Evolutionary conservation across 129 eudicot species (phyloP).

Genomic region (Oenanthe sinensis): DNA sequence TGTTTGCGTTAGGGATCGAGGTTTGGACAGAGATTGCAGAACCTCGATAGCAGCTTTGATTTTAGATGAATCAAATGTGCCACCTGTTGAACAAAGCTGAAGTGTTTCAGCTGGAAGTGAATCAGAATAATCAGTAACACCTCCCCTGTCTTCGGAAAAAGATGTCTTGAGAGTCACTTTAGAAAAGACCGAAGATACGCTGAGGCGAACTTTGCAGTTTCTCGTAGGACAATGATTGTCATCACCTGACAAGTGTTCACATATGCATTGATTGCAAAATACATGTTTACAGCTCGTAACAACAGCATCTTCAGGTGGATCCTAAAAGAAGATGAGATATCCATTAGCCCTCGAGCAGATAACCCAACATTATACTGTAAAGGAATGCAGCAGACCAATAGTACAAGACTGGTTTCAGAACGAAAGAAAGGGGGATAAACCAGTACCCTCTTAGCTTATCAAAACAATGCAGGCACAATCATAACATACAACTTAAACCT

Average conservation of each 20-base stretch:
- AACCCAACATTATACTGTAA: not conserved
- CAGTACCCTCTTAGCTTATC: not conserved
- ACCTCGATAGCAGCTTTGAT: constrained; percentile 73
- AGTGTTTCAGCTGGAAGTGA: constrained; percentile 22
- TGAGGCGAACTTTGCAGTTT: constrained; percentile 61
- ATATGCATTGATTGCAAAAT: constrained; percentile 89
- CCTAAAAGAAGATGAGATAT: constrained; percentile 35
- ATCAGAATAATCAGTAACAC: constrained; percentile 19
- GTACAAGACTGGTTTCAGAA: not conserved
- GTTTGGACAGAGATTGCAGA: constrained; percentile 48
- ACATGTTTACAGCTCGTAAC: constrained; percentile 88
- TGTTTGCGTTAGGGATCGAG: constrained; percentile 6
- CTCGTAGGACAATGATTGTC: constrained; percentile 70
- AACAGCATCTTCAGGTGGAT: constrained; percentile 98
- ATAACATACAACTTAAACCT: not conserved
- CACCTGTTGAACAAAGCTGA: constrained; percentile 25
- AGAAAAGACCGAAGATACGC: constrained; percentile 49
- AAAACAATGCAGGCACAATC: not conserved
- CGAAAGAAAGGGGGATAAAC: not conserved
- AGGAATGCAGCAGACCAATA: not conserved
- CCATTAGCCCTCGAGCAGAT: not conserved
- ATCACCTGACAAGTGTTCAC: constrained; percentile 78
- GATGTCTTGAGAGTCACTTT: constrained; percentile 42
- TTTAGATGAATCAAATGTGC: constrained; percentile 69
- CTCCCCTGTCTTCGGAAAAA: constrained; percentile 29